Evolutionary conservation across 2,329 filamentous ascomycete genomes (phyloP), one percentile per base, ranked within the genome.

Genomic region (Hortaea sp.): DNA sequence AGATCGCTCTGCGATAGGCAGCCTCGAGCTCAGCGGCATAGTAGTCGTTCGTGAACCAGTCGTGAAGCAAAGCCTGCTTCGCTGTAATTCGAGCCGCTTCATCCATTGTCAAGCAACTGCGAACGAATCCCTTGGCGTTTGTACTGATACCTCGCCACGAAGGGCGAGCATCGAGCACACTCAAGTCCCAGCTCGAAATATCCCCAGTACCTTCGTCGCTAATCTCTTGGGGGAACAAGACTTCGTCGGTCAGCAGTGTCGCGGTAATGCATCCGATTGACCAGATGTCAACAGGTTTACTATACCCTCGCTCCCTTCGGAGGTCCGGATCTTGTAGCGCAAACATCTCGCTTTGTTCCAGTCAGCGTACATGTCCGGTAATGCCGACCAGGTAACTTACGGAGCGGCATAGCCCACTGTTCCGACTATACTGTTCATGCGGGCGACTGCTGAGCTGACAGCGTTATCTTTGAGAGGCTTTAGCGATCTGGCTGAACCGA

Each of bases 281-380:
- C 78, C 78, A 82, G 59, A 82, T 70, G 52, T 82, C 79, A 6
- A 81, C 68, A 7, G 75, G 70, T 55, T 74, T 73, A 29, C 74
- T 77, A 57, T 81, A 81, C 2, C 76, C 75, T 32, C 57, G 40
- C 1, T 57, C 49, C 1, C 35, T 31, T 13, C 51, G 47, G 6
- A 47, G 39, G 28, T 48, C 43, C 10, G 50, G n/a, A 9, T 32
- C 6, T 56, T 54, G 28, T 57, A 60, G 29, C 48, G 49, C 10
- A 46, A 51, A 49, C 61, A 70, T 38, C 67, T 66, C 53, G 66
- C 20, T 20, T 20, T 20, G 20, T 20, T 20, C 4, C 20, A 2
- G 20, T 20, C 20, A 20, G 20, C 20, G 20, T 29, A 5, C 3
- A 28, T 35, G 20, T n/a, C 38, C 11, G 38, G 9, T 3, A 27